Evolutionary conservation across 192 early-diverging fungal genomes (phyloP).

Genomic region (Umbelopsis sp.): DNA sequence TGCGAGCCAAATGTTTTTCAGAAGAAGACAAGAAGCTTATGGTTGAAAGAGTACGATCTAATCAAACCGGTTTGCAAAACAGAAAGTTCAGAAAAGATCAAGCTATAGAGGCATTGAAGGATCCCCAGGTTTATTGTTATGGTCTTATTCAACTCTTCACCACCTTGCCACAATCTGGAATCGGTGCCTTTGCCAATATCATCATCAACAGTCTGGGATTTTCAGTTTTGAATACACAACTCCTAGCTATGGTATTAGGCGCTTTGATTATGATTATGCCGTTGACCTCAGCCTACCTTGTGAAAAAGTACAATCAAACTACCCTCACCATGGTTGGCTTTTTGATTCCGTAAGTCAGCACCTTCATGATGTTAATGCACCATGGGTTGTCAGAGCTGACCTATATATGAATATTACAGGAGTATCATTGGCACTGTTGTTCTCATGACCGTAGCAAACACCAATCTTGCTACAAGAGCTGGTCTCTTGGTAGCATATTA

Average conservation of each 20-base stretch:
- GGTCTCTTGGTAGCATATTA: not conserved
- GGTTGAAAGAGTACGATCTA: not conserved
- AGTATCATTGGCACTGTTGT: not conserved
- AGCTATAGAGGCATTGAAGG: not conserved
- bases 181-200: not conserved
- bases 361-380: no score
- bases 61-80: conserved; percentile 8
- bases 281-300: no score
- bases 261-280: no score
- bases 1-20: not conserved
- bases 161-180: not conserved
- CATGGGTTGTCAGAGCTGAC: no score
- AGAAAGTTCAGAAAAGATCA: not conserved
- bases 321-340: no score
- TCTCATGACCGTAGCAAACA: not conserved
- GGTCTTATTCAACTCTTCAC: not conserved
- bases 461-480: not conserved
- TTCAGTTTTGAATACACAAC: not conserved
- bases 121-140: not conserved
- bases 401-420: no score
- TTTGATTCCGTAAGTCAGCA: no score
- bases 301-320: no score
- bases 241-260: not conserved
- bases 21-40: not conserved
- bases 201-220: conserved; percentile 9